Percentiles rank a stretch among this genome's conserved stretches.
Conservation (phyloP, 257 asterid genomes). For the Penstemon davidsonii region DNA sequence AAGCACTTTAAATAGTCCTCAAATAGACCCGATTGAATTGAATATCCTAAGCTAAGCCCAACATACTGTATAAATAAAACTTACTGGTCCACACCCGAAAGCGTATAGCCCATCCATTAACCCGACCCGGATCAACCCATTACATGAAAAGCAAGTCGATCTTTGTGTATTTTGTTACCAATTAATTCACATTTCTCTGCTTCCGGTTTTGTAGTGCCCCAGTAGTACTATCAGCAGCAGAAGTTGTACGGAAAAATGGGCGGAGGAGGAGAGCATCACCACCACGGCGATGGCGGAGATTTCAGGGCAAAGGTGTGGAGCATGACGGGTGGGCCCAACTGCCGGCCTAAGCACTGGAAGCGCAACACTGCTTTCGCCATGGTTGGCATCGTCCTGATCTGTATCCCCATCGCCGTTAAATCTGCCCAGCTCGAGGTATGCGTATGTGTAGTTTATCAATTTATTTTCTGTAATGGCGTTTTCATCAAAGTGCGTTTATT, state of each 20-base stretch:
- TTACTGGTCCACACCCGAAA: too few relatives aligned
- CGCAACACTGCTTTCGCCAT: constrained; percentile 96
- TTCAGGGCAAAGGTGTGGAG: constrained; percentile 91
- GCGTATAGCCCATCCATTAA: too few relatives aligned
- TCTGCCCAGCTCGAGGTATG: constrained; percentile 88
- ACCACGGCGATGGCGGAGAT: constrained; percentile 55
- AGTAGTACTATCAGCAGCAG: neutral
- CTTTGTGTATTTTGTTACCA: too few relatives aligned
- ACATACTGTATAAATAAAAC: too few relatives aligned
- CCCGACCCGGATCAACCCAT: too few relatives aligned
- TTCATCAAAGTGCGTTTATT: too few relatives aligned
- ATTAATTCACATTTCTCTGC: neutral
- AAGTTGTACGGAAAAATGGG: constrained; percentile 43
- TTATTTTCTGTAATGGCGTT: neutral
- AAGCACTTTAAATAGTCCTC: too few relatives aligned
- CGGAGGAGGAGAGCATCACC: constrained; percentile 86
- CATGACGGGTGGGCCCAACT: constrained; percentile 87
- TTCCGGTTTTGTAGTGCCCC: too few relatives aligned
- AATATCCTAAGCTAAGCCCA: too few relatives aligned
- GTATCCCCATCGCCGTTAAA: constrained; percentile 85
- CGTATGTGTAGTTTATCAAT: neutral
- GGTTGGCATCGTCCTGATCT: constrained; percentile 73
- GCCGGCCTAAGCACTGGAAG: constrained; percentile 95
- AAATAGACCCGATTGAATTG: too few relatives aligned
- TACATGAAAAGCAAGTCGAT: neutral